phyloP scores from a whole-genome alignment of 2,329 filamentous ascomycete genomes.

The Aspergillus uvarum region DNA sequence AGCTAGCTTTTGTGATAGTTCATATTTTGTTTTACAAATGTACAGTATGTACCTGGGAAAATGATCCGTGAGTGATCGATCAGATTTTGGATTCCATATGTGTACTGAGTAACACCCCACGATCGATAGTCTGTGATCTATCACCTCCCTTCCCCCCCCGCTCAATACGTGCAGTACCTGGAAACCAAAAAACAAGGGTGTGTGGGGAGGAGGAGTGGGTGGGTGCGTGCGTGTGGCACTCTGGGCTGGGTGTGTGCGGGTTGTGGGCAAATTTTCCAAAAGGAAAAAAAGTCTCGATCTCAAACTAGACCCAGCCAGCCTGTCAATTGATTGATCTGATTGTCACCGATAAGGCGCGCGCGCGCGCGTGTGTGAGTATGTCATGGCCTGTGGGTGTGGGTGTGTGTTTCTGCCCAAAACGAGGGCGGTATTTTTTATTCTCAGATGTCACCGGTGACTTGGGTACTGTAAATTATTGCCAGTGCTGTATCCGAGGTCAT shows the following conservation, averaged over 20 bases:
- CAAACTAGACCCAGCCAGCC: not conserved
- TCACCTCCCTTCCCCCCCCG: not conserved
- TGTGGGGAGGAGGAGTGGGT: not conserved
- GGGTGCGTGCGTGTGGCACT: no score
- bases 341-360: not conserved
- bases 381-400: no score
- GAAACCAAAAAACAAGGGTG: not conserved
- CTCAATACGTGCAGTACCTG: not conserved
- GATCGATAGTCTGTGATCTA: not conserved
- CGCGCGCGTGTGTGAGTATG: not conserved
- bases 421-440: not conserved
- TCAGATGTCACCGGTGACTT: no score
- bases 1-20: no score
- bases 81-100: no score
- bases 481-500: not conserved
- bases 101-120: no score
- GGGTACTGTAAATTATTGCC: not conserved
- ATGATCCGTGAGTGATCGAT: no score
- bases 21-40: no score
- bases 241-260: not conserved
- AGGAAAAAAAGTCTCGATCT: not conserved
- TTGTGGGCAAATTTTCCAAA: not conserved
- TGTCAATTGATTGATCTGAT: not conserved
- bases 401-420: not conserved
- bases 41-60: no score